Evolutionary conservation across 306 rosid genomes (phyloP), one percentile per base, ranked within the genome.

Genomic region (Delonix regia): DNA sequence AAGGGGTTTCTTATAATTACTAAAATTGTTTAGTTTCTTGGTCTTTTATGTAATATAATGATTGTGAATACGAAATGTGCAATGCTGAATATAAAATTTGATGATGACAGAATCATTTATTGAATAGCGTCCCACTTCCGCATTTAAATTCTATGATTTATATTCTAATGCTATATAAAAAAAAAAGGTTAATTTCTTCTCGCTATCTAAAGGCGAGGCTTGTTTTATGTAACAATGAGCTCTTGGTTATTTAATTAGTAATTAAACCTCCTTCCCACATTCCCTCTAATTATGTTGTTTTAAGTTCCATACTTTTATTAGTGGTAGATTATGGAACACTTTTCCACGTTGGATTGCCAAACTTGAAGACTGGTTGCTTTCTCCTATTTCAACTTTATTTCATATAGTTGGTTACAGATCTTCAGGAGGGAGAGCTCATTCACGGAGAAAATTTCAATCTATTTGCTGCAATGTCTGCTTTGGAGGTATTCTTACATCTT

Each of bases 391-490:
- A 78, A 47, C 60, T 48, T 13, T 45, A 30, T 66, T 84, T 49
- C 8, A 21, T 69, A 47, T 79, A 30, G 79, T 77, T 73, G 75
- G 69, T 73, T 73, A 59, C 89, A 95, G 99, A 92, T 91, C 99
- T 95, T 88, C 91, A 75, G 85, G 98, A 95, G 24, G 98, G 99
- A 67, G 92, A 92, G 85, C 97, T 95, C 47, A 87, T 95, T 86
- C 95, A 91, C 39, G 99, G 98, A 7, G 98, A 92, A 34, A 95
- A 91, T 83, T 95, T 95, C 85, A 91, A 95, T 83, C 98, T 95
- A 28, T 95, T 88, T 78, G 89, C 99, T 57, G 99, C 99, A 76
- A 92, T 95, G 99, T 92, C 98, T 69, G 98, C 98, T 22, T 81
- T 95, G 61, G 99, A 95, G 99, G 99, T 95, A 86, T 70, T 36